These are phyloP conservation scores for Boechera stricta DNA, from an alignment of 345 rosid species.

Conservation along the genomic window DNA sequence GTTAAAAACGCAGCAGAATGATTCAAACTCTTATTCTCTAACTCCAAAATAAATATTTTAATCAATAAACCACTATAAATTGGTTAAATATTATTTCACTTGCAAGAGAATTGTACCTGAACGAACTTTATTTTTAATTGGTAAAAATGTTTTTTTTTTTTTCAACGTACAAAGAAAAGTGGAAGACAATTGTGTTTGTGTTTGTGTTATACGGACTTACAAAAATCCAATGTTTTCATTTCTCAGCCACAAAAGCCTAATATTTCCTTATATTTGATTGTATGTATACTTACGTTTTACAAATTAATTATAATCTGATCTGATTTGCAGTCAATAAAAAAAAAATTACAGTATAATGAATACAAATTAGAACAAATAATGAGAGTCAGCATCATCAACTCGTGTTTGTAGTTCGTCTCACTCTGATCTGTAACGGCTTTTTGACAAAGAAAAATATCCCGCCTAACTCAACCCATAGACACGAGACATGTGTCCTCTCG, in stretches of 20 bases:
- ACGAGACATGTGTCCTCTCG: conserved; percentile 26
- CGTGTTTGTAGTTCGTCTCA: conserved; percentile 18
- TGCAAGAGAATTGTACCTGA: background rate
- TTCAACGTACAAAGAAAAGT: background rate
- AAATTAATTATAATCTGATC: background rate
- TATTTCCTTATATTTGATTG: background rate
- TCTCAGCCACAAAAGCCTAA: conserved; percentile 1
- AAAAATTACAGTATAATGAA: background rate
- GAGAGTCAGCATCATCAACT: conserved; percentile 20
- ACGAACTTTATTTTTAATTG: background rate
- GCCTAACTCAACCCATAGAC: conserved; percentile 41
- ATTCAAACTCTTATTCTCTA: background rate
- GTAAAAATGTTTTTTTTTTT: background rate
- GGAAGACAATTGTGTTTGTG: background rate
- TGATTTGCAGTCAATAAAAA: background rate
- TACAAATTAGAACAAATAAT: background rate
- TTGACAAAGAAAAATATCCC: conserved; percentile 32
- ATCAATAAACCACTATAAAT: background rate
- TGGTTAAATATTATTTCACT: background rate
- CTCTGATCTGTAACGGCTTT: conserved; percentile 24
- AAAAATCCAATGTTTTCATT: background rate
- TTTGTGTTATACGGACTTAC: background rate
- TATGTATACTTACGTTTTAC: background rate
- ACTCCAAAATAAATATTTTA: too few species aligned
- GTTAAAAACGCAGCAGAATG: too few species aligned